Conservation (phyloP, 208 protist genomes). For the Giardia muris region DNA sequence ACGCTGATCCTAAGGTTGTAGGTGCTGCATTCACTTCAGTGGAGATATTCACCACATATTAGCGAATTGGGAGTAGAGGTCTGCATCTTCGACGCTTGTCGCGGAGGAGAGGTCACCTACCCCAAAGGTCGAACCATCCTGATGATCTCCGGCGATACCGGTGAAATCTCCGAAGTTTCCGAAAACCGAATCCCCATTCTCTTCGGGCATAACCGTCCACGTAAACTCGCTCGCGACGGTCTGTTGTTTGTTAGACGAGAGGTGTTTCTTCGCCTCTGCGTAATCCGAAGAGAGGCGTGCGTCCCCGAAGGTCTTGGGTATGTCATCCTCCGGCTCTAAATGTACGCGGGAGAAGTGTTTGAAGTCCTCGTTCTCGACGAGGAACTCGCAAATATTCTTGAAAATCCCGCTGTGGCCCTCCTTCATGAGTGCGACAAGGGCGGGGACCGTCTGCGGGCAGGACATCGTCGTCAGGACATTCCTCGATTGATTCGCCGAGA, state of each 20-base stretch:
- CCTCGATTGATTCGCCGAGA: not conserved
- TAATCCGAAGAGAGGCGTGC: conserved; percentile 17
- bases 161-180: not conserved
- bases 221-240: not conserved
- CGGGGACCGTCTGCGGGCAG: not conserved
- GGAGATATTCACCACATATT: not conserved
- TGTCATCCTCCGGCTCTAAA: conserved; percentile 5
- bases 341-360: not conserved
- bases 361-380: not conserved
- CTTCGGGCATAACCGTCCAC: not conserved
- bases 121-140: not conserved
- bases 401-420: not conserved
- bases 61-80: not conserved
- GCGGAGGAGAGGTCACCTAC: not conserved
- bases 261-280: not conserved
- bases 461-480: not conserved
- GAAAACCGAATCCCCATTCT: not conserved
- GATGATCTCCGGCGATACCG: not conserved
- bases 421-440: not conserved
- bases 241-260: not conserved
- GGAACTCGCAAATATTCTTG: not conserved
- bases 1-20: too few species aligned
- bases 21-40: not conserved
- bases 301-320: conserved; percentile 27
- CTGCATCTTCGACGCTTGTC: not conserved